Evolutionary conservation across 345 rosid genomes (phyloP).

Genomic region (Eucalyptus curtisii): DNA sequence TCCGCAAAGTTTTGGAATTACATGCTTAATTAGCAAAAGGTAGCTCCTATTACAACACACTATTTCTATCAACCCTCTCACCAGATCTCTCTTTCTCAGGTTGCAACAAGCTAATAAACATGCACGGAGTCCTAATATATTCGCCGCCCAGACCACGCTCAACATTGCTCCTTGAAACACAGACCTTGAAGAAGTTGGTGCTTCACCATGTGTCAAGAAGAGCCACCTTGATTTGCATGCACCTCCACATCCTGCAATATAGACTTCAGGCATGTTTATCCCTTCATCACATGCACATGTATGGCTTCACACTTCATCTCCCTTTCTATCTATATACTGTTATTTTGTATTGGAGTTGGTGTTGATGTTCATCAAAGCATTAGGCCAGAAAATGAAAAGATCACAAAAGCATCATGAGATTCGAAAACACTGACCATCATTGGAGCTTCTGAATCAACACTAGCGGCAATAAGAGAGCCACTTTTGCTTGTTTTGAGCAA

Average conservation of each 20-base stretch:
- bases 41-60: neutral
- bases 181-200: neutral
- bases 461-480: neutral
- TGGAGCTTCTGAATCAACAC: constrained; percentile 4
- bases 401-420: neutral
- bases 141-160: neutral
- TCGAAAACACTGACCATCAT: constrained; percentile 13
- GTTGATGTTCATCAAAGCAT: neutral
- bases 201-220: neutral
- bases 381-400: neutral
- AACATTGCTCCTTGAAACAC: neutral
- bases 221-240: neutral
- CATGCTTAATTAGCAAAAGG: neutral
- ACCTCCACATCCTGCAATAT: neutral
- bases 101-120: neutral
- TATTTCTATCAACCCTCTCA: neutral
- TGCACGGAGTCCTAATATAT: neutral
- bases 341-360: neutral
- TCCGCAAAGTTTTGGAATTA: neutral
- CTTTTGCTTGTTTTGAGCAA: neutral
- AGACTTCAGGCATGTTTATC: neutral
- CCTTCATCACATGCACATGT: neutral
- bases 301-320: neutral
- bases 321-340: neutral
- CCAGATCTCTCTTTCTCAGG: neutral